phyloP scores from a whole-genome alignment of 129 eudicot species.

The Rutidosis leptorrhynchoides region DNA sequence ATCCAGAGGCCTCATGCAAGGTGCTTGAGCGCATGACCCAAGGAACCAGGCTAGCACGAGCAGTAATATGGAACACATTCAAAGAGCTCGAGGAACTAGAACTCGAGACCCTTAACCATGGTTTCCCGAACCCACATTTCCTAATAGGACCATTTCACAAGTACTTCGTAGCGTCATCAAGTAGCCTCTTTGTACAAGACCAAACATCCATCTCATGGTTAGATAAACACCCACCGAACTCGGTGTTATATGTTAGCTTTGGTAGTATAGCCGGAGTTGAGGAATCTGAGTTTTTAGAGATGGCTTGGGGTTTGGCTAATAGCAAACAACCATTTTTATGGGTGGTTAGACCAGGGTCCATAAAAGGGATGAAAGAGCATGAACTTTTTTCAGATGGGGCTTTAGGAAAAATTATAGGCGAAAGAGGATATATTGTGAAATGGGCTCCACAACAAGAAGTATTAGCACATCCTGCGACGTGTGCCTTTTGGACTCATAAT shows the following conservation, averaged over 20 bases:
- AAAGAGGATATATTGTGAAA: slow-evolving; percentile 38
- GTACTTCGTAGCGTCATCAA: slow-evolving; percentile 18
- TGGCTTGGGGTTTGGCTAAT: slow-evolving; percentile 42
- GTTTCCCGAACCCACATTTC: slow-evolving; percentile 25
- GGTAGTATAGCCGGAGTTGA: slow-evolving; percentile 22
- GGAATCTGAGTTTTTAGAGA: slow-evolving; percentile 25
- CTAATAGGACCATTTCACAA: slow-evolving; percentile 40
- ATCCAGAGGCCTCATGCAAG: background rate
- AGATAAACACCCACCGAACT: slow-evolving; percentile 22
- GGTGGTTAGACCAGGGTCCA: slow-evolving; percentile 37
- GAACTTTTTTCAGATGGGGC: slow-evolving; percentile 25
- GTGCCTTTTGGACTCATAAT: no score
- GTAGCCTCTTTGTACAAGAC: slow-evolving; percentile 27
- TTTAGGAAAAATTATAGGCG: slow-evolving; percentile 14
- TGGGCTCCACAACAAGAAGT: no score
- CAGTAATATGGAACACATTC: slow-evolving; percentile 29
- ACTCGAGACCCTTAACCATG: background rate
- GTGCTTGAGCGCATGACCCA: slow-evolving; percentile 7
- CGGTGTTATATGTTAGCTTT: slow-evolving; percentile 28
- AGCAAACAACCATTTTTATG: slow-evolving; percentile 43
- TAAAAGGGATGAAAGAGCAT: slow-evolving; percentile 25
- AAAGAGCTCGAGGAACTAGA: slow-evolving; percentile 33
- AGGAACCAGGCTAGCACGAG: slow-evolving; percentile 21
- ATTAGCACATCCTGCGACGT: no score
- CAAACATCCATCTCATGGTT: slow-evolving; percentile 37